Evolutionary conservation across 208 protist genomes (phyloP), one percentile per base, ranked within the genome.

Genomic region (Acanthamoeba lugdunensis): DNA sequence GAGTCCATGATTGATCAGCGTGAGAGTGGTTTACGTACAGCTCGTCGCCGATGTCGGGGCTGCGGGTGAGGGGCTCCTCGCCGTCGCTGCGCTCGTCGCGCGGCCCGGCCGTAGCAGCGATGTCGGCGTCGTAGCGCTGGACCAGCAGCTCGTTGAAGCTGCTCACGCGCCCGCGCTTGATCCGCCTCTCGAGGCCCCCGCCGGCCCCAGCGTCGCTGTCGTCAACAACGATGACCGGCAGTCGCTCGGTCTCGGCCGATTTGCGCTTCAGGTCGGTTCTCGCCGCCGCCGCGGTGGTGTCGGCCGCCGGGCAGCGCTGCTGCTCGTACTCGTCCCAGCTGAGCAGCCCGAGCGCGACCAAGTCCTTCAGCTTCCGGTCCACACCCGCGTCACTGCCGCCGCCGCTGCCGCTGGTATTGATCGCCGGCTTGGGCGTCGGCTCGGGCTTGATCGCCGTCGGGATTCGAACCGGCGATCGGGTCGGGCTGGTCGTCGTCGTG

Each of bases 311-410:
- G 56, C 56, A 4, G 11, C 21, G 25, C n/a, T 73, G 65, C 9
- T 25, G 65, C 65, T 73, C 23, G 65, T 73, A 73, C 65, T 73
- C 65, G n/a, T 73, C 65, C 65, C 21, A 33, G 65, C 65, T 73
- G 65, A 73, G 65, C 21, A 73, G 65, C 65, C 65, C 65, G 65
- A 73, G 65, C n/a, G 65, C 65, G n/a, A 73, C n/a, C 3, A 73
- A 25, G 23, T 73, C 65, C 28, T 73, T 73, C 65, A 73, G 65
- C 65, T 30, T 21, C n/a, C 65, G 56, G 56, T 61, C 56, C 56
- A 61, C 56, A 11, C 56, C 56, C 18, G 11, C 56, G 56, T 61
- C 56, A 23, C 56, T 23, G 56, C 56, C 56, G 56, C 56, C 18
- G 4, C 21, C 56, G 4, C 56, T 11, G 13, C 56, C 13, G 56